Percentiles rank a stretch among this genome's conserved stretches.
Conservation (phyloP, 257 asterid genomes). For the Eustoma russellianum region DNA sequence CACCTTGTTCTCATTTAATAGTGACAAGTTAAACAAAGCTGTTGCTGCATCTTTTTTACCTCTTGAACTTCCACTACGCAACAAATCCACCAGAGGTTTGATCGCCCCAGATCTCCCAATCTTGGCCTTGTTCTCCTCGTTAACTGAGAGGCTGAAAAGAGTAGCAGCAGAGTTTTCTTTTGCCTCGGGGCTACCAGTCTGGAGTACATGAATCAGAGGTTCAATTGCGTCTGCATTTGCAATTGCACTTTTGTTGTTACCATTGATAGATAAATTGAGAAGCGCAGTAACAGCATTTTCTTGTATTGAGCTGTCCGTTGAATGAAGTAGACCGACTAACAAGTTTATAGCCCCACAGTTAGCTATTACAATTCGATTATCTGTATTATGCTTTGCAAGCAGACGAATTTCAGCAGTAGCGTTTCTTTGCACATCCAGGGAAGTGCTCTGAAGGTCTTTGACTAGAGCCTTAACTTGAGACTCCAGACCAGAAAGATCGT, state of each 20-base stretch:
- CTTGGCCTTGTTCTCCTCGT: slow-evolving; percentile 31
- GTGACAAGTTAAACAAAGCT: slow-evolving; percentile 31
- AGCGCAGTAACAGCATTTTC: slow-evolving; percentile 34
- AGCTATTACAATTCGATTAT: slow-evolving; percentile 31
- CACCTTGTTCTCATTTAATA: slow-evolving; percentile 27
- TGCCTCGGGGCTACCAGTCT: slow-evolving; percentile 27
- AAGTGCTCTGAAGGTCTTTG: slow-evolving; percentile 22
- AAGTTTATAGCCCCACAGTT: slow-evolving; percentile 27
- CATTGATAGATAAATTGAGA: slow-evolving; percentile 30
- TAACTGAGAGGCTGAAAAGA: slow-evolving; percentile 32
- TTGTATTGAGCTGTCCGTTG: slow-evolving; percentile 20
- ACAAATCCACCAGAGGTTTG: slow-evolving; percentile 24
- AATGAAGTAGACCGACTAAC: slow-evolving; percentile 24
- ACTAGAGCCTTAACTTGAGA: slow-evolving; percentile 20
- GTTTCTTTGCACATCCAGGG: slow-evolving; percentile 24
- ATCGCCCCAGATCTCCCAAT: slow-evolving; percentile 33
- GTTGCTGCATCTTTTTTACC: slow-evolving; percentile 35
- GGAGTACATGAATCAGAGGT: slow-evolving; percentile 28
- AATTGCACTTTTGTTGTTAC: slow-evolving; percentile 25
- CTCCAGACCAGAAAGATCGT: slow-evolving; percentile 23
- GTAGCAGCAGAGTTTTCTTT: slow-evolving; percentile 35
- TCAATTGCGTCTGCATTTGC: slow-evolving; percentile 32
- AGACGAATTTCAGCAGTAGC: slow-evolving; percentile 30
- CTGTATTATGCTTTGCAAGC: slow-evolving; percentile 35
- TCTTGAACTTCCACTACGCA: slow-evolving; percentile 30